Conservation (phyloP, 148 eudicot genomes). For the Vaccinium vitisidaea region DNA sequence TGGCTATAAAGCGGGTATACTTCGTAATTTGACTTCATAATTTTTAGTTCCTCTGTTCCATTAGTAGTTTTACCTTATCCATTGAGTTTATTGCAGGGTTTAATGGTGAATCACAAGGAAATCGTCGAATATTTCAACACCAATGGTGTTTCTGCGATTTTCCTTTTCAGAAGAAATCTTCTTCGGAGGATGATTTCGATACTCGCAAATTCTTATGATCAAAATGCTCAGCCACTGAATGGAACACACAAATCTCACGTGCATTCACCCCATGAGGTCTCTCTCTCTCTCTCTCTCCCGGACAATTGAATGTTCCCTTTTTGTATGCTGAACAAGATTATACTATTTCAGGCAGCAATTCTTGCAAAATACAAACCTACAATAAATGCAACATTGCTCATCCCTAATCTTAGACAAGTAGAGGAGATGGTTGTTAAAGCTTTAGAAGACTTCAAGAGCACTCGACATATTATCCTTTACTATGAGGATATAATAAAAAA, state of each 20-base stretch:
- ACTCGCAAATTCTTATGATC: conserved; percentile 78
- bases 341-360: conserved; percentile 55
- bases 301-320: background rate
- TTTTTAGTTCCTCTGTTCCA: background rate
- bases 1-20: background rate
- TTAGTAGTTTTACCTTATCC: background rate
- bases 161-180: conserved; percentile 85
- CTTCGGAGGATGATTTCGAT: conserved; percentile 81
- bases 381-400: conserved; percentile 51
- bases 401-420: conserved; percentile 55
- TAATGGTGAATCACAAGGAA: conserved; percentile 78
- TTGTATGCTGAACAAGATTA: background rate
- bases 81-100: conserved; percentile 47
- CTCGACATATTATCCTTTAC: conserved; percentile 67
- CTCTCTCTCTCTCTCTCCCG: background rate
- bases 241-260: conserved; percentile 91
- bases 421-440: conserved; percentile 49
- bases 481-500: conserved; percentile 73
- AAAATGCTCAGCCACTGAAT: conserved; percentile 60
- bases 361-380: conserved; percentile 65
- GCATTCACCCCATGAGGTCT: conserved; percentile 71
- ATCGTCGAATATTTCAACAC: conserved; percentile 61
- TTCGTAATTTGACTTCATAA: background rate
- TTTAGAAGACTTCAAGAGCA: conserved; percentile 60
- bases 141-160: conserved; percentile 76